Evolutionary conservation across 148 eudicot genomes (phyloP), one percentile per base, ranked within the genome.

Genomic region (Fagopyrum homotropicum): DNA sequence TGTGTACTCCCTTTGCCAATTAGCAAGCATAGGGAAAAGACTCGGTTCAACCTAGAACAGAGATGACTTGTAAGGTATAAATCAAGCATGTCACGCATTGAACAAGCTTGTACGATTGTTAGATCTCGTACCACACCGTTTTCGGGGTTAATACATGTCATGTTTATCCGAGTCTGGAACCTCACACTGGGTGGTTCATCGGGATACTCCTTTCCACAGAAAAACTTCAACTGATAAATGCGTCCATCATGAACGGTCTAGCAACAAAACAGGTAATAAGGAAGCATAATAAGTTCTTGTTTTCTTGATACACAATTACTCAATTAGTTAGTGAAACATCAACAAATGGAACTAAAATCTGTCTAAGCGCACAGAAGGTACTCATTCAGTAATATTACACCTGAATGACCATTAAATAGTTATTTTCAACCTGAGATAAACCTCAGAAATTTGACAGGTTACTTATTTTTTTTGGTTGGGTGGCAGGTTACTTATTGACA

Each of bases 171-270:
- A 29, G 85, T 86, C 86, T 86, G 89, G 76, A 86, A 86, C 69
- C 85, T 86, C 74, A 83, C 89, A 76, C n/a, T 81, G 29, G 89
- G 89, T 72, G 89, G 86, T 82, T 83, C 82, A 79, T 86, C 89
- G 1, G 89, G 89, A 69, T 86, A 86, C 76, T 86, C 89, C 59
- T 85, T 83, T 81, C 83, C 89, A 75, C 89, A 86, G 63, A 86
- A 86, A 48, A 86, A 72, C 86, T 86, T 86, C 86, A 86, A 70
- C 76, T 86, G 89, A 78, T 86, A 86, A 59, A 86, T 86, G 77
- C 64, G 68, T 35, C 86, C 89, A 83, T 86, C 89, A 45, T 86
- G 89, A 51, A 86, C 86, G 56, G 89, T 61, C 68, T 79, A 61
- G 68, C 89, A 83, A 81, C 71, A 40, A 66, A 40, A 66, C 0